Evolutionary conservation across 2,329 filamentous ascomycete species (phyloP), one percentile per base, ranked within the genome.

Genomic region (Fusarium setosum): DNA sequence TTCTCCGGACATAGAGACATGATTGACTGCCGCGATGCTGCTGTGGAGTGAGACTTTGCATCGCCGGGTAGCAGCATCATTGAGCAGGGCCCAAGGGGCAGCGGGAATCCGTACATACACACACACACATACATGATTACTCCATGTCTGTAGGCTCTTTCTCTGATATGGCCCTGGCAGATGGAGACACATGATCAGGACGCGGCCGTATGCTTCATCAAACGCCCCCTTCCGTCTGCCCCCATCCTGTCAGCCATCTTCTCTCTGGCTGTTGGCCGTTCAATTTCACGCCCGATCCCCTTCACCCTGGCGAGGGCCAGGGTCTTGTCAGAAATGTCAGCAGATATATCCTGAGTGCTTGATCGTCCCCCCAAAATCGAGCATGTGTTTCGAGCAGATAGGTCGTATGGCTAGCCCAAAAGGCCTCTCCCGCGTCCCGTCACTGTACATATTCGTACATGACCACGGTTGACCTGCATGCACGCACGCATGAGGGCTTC

Each of bases 391-490:
- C 20, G 37, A 60, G 51, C 35, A 64, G 59, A 60, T 67, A 58
- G 56, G 52, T 26, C 40, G 47, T 58, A 49, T 48, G 40, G 49
- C 34, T 29, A 29, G 21, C 13, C n/a, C 44, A 55, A 38, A 65
- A 35, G 56, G 31, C 56, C 54, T 61, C 37, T 48, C 48, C 40
- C 48, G 47, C 56, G 56, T 65, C 54, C 52, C 67, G 54, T 67
- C 44, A 60, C 64, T 65, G 60, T 65, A 69, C 63, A 72, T 69
- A 59, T 73, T 57, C 58, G 66, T 71, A 69, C 68, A 70, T 64
- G 59, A 58, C 51, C 45, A 59, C 56, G 59, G 55, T 52, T 59
- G 63, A 59, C 57, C 53, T 66, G 70, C 70, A 72, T 62, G 59
- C 37, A 42, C 69, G 58, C 65, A 66, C 63, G 65, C 66, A 56